Base-by-base conservation (phyloP, 2,329 filamentous ascomycete species). In the Shiraia sp. region DNA sequence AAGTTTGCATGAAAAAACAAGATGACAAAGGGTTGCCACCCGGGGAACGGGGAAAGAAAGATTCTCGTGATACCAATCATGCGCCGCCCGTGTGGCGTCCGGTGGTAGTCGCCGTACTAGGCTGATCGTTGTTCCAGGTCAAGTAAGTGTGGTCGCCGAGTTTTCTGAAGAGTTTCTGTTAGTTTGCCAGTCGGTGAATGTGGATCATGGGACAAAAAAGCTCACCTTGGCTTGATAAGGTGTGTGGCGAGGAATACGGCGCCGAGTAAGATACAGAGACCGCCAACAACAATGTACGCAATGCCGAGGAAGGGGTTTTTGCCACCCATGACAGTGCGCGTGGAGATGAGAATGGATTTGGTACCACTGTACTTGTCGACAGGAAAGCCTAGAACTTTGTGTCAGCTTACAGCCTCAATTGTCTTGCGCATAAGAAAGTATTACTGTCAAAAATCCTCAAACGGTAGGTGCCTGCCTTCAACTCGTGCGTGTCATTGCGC, bases 61-160 rank as follows among this genome's bases (percentile, higher is more conserved):
- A 22, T 5, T 22, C 44, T 24, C 36, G 34, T 26, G 48, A 27
- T 49, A 39, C 40, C 47, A 41, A 51, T 57, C 36, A 66, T 61
- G 59, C 57, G 27, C 69, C 69, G 22, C 63, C 65, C 7, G 63
- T 62, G 19, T 22, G 19, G 49, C 74, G 63, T 10, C 73, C 75
- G 47, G 72, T 76, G 33, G 75, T 70, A 27, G 77, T 79, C 45
- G 78, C 80, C 32, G 80, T 78, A 45, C 74, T 77, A 6, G 80
- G 76, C 46, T 81, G 75, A 32, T 87, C 84, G 49, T 83, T 86
- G 69, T 97, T 96, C 93, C 93, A 99, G 16, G 89, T 93, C 34
- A 99, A 80, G 69, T 99, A 97, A 7, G 90, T 96, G 71, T 97
- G 93, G 69, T 99, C 93, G 48, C 93, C 93, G 29, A 99, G 81